Percentiles rank a stretch among this genome's conserved stretches.
Conservation (phyloP, 805 yeast genomes). For the Hanseniaspora thailandica region DNA sequence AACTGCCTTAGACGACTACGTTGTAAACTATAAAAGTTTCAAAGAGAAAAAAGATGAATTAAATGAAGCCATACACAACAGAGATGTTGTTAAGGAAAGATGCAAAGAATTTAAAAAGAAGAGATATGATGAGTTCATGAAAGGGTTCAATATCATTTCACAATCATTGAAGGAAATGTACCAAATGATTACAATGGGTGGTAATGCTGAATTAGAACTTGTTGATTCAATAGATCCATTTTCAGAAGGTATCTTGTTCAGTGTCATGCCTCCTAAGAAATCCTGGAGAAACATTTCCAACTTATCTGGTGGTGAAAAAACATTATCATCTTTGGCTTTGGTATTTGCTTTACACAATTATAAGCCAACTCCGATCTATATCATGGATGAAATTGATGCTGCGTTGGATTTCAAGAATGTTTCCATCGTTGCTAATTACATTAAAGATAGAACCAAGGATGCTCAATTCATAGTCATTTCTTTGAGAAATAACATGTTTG, state of each 20-base stretch:
- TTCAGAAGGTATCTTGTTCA: conserved; percentile 87
- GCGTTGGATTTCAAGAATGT: conserved; percentile 95
- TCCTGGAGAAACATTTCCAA: conserved; percentile 94
- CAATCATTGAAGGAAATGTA: conserved; percentile 90
- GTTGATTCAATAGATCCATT: conserved; percentile 97
- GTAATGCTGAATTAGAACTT: conserved; percentile 91
- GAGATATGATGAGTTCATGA: conserved; percentile 81
- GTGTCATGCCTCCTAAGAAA: conserved; percentile 98
- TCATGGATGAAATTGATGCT: conserved; percentile 98
- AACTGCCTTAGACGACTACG: conserved; percentile 68
- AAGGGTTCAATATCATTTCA: conserved; percentile 79
- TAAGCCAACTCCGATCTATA: conserved; percentile 93
- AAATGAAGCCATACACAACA: conserved; percentile 49
- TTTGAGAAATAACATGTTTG: conserved; percentile 93
- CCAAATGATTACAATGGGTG: conserved; percentile 98
- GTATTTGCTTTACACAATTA: conserved; percentile 93
- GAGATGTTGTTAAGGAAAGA: conserved; percentile 51
- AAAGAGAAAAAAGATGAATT: conserved; percentile 51
- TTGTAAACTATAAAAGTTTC: conserved; percentile 52
- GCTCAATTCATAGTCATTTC: conserved; percentile 96
- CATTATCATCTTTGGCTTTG: conserved; percentile 83
- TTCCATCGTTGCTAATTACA: conserved; percentile 93
- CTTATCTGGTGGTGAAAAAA: conserved; percentile 95
- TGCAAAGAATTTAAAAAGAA: conserved; percentile 61
- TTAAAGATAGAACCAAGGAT: conserved; percentile 86